phyloP scores from a whole-genome alignment of 352 stramenopile genomes.

The Globisporangium rhizosaccharum region DNA sequence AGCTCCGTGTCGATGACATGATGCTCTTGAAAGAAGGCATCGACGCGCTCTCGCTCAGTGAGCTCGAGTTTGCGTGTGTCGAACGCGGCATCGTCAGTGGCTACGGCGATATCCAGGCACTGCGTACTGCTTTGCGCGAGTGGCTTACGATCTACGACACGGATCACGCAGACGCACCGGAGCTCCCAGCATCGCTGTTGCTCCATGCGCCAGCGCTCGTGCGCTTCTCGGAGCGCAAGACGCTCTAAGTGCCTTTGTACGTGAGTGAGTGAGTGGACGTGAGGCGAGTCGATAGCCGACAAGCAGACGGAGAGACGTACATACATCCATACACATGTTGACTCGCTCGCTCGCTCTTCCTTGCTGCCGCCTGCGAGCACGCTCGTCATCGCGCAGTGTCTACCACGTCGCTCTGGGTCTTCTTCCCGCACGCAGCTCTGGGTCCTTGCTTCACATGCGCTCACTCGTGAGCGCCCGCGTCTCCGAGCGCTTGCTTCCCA shows the following conservation, averaged over 20 bases:
- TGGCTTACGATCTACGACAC: conserved; percentile 78
- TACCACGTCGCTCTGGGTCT: not conserved
- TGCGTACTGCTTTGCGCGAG: conserved; percentile 45
- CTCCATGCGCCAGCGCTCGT: conserved; percentile 70
- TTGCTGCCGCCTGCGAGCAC: not conserved
- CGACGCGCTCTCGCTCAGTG: conserved; percentile 61
- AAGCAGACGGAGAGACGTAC: not conserved
- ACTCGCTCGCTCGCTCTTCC: no score
- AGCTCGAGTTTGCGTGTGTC: conserved; percentile 83
- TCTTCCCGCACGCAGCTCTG: not conserved
- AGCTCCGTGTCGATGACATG: conserved; percentile 68
- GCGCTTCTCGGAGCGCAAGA: conserved; percentile 23
- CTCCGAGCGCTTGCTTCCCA: conserved; percentile 37
- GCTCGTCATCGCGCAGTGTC: not conserved
- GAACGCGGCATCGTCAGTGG: conserved; percentile 67
- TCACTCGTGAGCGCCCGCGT: conserved; percentile 5
- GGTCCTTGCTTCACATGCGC: not conserved
- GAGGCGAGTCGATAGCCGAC: no score
- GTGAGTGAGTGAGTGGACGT: no score
- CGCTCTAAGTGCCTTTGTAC: not conserved
- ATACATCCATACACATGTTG: no score
- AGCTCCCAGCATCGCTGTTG: conserved; percentile 53
- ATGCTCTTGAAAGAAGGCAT: conserved; percentile 67
- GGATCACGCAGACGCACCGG: conserved; percentile 25
- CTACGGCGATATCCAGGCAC: conserved; percentile 58